These are phyloP conservation scores for Garcia nutans DNA, from an alignment of 345 rosid genomes.

Conservation along the genomic window DNA sequence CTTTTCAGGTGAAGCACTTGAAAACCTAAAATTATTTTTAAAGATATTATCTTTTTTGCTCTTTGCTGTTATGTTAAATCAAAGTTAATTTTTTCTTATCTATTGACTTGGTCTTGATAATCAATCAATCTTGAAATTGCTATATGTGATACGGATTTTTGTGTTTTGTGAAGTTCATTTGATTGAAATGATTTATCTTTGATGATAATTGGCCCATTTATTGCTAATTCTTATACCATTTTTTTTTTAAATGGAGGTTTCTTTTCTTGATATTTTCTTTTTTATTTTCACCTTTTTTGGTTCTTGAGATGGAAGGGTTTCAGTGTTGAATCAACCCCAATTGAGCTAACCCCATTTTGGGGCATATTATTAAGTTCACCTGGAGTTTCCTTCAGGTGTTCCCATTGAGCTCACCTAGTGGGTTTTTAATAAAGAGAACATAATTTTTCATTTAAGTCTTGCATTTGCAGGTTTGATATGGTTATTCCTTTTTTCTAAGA, in stretches of 20 bases:
- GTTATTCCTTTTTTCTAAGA: not conserved
- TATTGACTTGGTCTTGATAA: not conserved
- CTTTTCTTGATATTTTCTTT: too few relatives aligned
- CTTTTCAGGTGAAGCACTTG: conserved; percentile 72
- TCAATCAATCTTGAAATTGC: too few relatives aligned
- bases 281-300: not conserved
- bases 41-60: not conserved
- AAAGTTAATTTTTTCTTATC: not conserved
- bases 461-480: not conserved
- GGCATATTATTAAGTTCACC: not conserved
- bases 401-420: not conserved
- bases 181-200: not conserved
- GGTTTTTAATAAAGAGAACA: too few relatives aligned
- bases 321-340: not conserved
- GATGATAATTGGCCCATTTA: not conserved
- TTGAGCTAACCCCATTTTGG: too few relatives aligned
- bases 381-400: not conserved
- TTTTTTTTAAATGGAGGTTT: too few relatives aligned
- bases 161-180: not conserved
- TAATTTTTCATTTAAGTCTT: not conserved
- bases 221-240: not conserved
- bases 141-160: too few relatives aligned
- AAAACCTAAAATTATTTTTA: conserved; percentile 8
- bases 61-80: not conserved
- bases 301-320: not conserved